These are phyloP conservation scores for Penicillium sp. DNA, from an alignment of 2,329 filamentous ascomycete genomes.

Conservation along the genomic window DNA sequence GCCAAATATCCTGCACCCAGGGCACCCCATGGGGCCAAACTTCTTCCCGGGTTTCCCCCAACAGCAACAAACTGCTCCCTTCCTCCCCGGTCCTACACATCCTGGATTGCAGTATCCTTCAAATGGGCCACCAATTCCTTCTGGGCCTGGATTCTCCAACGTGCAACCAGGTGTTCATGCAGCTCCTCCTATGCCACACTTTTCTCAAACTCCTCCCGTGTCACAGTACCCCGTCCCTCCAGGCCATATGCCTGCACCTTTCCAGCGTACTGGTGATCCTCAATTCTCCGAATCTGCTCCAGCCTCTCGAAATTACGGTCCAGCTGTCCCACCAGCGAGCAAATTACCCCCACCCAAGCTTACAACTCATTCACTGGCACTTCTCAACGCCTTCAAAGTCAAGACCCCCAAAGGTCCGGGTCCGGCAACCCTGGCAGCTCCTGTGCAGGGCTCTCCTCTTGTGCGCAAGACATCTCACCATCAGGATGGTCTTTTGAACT, in stretches of 20 bases:
- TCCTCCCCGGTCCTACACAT: conserved; percentile 11
- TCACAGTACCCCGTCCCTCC: conserved; percentile 17
- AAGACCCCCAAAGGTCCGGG: conserved; percentile 28
- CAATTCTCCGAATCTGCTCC: conserved; percentile 44
- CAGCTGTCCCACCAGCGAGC: conserved; percentile 56
- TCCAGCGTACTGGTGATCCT: conserved; percentile 50
- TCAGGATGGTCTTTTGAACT: conserved; percentile 39
- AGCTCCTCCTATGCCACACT: conserved; percentile 23
- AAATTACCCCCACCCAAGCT: conserved; percentile 61
- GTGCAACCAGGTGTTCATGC: conserved; percentile 21
- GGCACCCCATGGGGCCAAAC: conserved; percentile 53
- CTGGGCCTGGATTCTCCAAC: conserved; percentile 11
- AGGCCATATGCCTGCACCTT: conserved; percentile 42
- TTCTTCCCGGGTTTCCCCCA: conserved; percentile 43
- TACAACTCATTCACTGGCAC: conserved; percentile 58
- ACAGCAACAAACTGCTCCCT: conserved; percentile 26
- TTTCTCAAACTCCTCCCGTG: conserved; percentile 24
- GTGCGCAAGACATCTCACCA: conserved; percentile 36
- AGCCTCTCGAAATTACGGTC: conserved; percentile 39
- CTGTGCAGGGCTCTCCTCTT: conserved; percentile 11
- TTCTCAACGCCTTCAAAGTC: conserved; percentile 61
- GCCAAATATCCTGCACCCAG: conserved; percentile 56
- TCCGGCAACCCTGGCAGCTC: conserved; percentile 19
- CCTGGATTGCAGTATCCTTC: conserved; percentile 14
- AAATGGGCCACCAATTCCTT: conserved; percentile 9